These are phyloP conservation scores for Eucalyptus marginata DNA, from an alignment of 345 rosid genomes.

Conservation along the genomic window DNA sequence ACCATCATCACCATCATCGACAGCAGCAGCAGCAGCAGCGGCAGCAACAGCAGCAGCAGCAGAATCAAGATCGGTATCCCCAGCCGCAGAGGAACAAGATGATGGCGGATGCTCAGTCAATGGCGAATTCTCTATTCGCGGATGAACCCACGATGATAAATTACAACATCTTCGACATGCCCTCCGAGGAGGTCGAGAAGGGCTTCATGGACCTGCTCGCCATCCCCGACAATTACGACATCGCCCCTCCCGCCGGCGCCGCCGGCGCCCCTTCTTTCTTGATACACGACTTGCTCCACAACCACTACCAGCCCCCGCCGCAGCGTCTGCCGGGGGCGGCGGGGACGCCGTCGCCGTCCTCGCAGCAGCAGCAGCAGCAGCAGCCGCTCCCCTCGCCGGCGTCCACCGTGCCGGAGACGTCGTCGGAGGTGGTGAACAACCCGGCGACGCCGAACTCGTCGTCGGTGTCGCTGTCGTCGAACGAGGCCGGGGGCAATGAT, in stretches of 20 bases:
- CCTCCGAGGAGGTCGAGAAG: constrained; percentile 6
- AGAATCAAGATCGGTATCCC: background rate
- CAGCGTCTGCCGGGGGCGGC: constrained; percentile 1
- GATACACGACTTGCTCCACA: constrained; percentile 40
- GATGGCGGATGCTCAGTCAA: background rate
- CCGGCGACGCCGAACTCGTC: constrained; percentile 87
- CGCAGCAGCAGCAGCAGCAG: background rate
- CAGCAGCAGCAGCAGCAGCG: background rate
- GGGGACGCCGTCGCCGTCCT: background rate
- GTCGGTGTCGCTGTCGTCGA: constrained; percentile 71
- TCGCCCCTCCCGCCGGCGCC: background rate
- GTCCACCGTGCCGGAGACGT: constrained; percentile 27
- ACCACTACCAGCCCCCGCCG: constrained; percentile 2
- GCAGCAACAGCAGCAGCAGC: background rate
- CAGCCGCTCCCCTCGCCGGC: constrained; percentile 25
- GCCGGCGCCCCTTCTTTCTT: constrained; percentile 7
- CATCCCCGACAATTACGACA: background rate
- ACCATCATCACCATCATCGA: background rate
- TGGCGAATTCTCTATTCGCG: constrained; percentile 27
- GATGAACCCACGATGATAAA: constrained; percentile 24
- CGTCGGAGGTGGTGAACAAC: constrained; percentile 66
- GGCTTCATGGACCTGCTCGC: constrained; percentile 52
- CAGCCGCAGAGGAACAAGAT: background rate
- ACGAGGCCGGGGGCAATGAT: constrained; percentile 35
- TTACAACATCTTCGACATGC: constrained; percentile 50